Evolutionary conservation across 78 protist genomes (phyloP).

Genomic region (Neovahlkampfia damariscottae): DNA sequence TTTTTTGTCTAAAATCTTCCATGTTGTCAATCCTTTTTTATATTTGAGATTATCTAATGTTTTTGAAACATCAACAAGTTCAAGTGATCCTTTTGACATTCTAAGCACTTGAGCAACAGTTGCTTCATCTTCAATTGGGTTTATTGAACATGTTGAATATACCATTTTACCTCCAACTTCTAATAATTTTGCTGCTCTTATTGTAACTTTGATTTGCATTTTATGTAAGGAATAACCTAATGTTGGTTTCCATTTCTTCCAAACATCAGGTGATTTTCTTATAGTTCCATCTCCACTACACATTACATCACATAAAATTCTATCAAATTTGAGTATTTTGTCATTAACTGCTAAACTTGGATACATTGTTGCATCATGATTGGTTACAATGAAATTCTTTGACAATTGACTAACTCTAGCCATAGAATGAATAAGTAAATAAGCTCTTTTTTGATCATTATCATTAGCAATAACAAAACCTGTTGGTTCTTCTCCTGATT

Average conservation of each 20-base stretch:
- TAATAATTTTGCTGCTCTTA: constrained; percentile 56
- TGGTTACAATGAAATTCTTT: constrained; percentile 57
- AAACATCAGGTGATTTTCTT: constrained; percentile 76
- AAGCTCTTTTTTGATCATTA: constrained; percentile 69
- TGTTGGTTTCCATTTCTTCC: constrained; percentile 63
- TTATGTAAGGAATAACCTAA: constrained; percentile 35
- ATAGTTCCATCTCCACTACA: constrained; percentile 95
- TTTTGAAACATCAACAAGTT: constrained; percentile 53
- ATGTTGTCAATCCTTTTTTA: constrained; percentile 50
- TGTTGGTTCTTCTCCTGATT: not conserved
- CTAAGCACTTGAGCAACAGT: constrained; percentile 73
- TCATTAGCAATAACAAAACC: constrained; percentile 90
- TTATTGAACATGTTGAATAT: constrained; percentile 95
- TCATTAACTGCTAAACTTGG: constrained; percentile 14
- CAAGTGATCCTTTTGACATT: constrained; percentile 28
- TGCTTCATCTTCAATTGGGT: constrained; percentile 96
- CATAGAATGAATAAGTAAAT: constrained; percentile 70
- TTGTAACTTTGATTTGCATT: constrained; percentile 69
- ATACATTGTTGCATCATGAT: constrained; percentile 63
- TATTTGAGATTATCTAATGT: constrained; percentile 44
- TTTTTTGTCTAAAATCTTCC: constrained; percentile 35
- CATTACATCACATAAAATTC: constrained; percentile 92
- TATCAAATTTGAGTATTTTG: constrained; percentile 55
- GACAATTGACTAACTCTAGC: constrained; percentile 40
- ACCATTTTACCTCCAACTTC: constrained; percentile 82